Base-by-base conservation (phyloP, 495 filamentous ascomycete species). In the Chaetomium tenue region DNA sequence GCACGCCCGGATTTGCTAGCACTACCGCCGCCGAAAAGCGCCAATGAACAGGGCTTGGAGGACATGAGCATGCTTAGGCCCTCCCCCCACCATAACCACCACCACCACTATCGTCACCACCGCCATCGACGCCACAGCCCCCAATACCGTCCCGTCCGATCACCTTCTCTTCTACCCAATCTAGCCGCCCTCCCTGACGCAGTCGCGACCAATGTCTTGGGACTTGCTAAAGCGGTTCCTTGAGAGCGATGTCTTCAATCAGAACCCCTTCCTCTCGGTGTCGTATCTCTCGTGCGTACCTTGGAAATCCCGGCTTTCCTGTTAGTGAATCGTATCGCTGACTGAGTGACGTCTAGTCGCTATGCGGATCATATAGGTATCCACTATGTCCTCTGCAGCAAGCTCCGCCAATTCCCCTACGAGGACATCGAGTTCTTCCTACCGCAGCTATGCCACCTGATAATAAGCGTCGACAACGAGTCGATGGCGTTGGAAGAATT, bases 341-440 rank as follows among this genome's bases (percentile, higher is more conserved):
- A 68, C 62, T 48, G 48, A 25, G 39, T 57, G 51, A 50, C 15
- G 20, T 68, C 55, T 72, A 91, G 88, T 63, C 89, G 89, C 63
- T 91, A 91, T 81, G 89, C 89, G 68, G 86, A 90, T 70, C 87
- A 91, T 80, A 87, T 91, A 73, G 89, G 89, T 47, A 89, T 91
- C 65, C 88, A 90, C 78, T 89, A 90, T 76, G 87, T 91, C 48
- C 81, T 91, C 44, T 91, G 89, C 81, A 86, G 82, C 66, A 91
- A 91, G 81, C 83, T 91, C 56, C 88, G 89, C 69, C 86, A 89
- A 75, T 91, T 91, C 75, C 85, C 84, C 66, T 91, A 91, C 77
- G 87, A 89, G 76, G 88, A 91, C 77, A 89, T 91, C 72, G 89
- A 91, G 75, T 91, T 91, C 84, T 91, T 91, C 77, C 83, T 91